These are phyloP conservation scores for Pseudocercospora crystallina DNA, from an alignment of 2,329 filamentous ascomycete genomes.

Conservation along the genomic window DNA sequence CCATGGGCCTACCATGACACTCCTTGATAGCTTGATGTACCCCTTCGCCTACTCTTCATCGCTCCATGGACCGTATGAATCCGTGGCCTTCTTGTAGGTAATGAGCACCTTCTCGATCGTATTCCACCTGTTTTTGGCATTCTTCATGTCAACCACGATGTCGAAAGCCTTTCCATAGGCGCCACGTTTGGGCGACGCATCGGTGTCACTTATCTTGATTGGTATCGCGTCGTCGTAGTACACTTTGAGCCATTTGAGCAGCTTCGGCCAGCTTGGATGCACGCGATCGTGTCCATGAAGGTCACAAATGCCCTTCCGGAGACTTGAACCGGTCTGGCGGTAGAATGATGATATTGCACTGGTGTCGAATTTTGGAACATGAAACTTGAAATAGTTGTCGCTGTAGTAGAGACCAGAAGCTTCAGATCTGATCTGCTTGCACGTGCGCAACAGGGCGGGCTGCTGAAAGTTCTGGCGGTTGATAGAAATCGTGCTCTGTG, in stretches of 20 bases:
- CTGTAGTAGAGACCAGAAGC: conserved; percentile 11
- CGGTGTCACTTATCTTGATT: background rate
- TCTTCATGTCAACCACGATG: background rate
- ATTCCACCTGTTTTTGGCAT: background rate
- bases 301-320: background rate
- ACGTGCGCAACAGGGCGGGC: conserved; percentile 31
- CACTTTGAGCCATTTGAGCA: background rate
- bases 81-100: background rate
- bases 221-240: background rate
- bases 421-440: conserved; percentile 31
- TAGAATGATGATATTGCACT: background rate
- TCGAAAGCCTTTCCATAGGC: background rate
- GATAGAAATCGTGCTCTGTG: background rate
- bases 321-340: background rate
- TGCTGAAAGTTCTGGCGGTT: background rate
- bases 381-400: background rate
- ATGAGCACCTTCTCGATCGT: background rate
- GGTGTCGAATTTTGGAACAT: background rate
- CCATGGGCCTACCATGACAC: too few species aligned
- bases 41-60: background rate
- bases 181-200: background rate
- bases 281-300: background rate
- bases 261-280: background rate
- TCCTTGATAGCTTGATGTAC: too few species aligned
- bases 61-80: background rate